Conservation (phyloP, 768 basidiomycete species). For the Termitomyces sp. region DNA sequence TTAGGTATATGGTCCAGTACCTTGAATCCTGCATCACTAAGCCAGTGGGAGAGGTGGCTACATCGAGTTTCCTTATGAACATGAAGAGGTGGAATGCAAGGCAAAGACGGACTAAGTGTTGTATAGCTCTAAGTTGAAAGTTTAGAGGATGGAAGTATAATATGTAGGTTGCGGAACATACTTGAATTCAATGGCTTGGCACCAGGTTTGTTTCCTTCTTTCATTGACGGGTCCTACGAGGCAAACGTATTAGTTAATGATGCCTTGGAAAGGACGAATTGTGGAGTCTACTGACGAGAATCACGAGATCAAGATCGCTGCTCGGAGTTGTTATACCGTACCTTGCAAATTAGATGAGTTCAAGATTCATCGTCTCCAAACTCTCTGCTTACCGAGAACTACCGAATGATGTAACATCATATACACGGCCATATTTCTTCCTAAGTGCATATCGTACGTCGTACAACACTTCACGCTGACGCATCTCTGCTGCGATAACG, state of each 20-base stretch:
- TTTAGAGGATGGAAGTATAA: not conserved
- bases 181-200: not conserved
- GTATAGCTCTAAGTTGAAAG: constrained; percentile 20
- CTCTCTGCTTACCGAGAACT: constrained; percentile 28
- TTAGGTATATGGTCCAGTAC: constrained; percentile 21
- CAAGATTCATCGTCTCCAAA: too few species aligned
- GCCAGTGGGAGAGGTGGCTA: constrained; percentile 24
- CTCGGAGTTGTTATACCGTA: constrained; percentile 34
- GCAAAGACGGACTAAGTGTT: constrained; percentile 9
- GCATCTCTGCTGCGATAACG: not conserved
- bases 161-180: constrained; percentile 3
- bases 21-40: constrained; percentile 28
- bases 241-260: not conserved
- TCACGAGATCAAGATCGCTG: constrained; percentile 49
- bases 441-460: constrained; percentile 21
- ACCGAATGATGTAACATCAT: constrained; percentile 37
- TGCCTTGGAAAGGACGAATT: not conserved
- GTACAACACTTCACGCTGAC: not conserved
- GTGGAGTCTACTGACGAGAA: constrained; percentile 34
- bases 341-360: constrained; percentile 8
- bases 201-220: constrained; percentile 12
- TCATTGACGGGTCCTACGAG: constrained; percentile 19
- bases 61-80: not conserved
- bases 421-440: constrained; percentile 24
- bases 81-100: not conserved